Evolutionary conservation across 805 yeast genomes (phyloP).

Genomic region (Candida quercuum): DNA sequence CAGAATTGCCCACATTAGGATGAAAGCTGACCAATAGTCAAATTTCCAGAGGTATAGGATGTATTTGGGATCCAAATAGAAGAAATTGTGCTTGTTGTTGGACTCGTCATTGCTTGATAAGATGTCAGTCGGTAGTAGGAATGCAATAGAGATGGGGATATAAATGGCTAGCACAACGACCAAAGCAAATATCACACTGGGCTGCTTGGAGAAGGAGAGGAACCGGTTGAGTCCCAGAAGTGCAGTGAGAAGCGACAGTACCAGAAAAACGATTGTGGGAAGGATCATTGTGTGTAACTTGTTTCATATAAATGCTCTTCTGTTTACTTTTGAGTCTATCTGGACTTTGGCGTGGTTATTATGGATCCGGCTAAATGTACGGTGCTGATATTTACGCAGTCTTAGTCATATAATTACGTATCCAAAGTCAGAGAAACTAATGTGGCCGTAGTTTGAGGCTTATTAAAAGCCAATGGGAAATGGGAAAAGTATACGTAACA

Average conservation of each 20-base stretch:
- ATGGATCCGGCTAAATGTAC: too few relatives aligned
- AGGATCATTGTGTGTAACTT: constrained; percentile 10
- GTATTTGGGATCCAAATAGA: constrained; percentile 41
- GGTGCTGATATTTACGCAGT: too few relatives aligned
- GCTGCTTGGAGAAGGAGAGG: constrained; percentile 13
- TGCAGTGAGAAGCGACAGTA: constrained; percentile 1
- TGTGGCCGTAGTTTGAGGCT: too few relatives aligned
- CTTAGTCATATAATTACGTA: too few relatives aligned
- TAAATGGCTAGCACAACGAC: constrained; percentile 50
- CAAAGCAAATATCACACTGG: constrained; percentile 16
- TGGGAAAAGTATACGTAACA: too few relatives aligned
- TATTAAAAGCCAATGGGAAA: too few relatives aligned
- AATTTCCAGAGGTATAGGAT: constrained; percentile 63
- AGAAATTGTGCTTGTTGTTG: constrained; percentile 22
- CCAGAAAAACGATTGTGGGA: constrained; percentile 18
- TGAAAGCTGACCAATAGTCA: constrained; percentile 76
- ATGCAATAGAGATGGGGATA: constrained; percentile 70
- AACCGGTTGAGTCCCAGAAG: constrained; percentile 16
- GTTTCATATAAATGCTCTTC: not conserved
- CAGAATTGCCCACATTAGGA: constrained; percentile 70
- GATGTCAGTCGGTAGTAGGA: constrained; percentile 70
- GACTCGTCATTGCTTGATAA: constrained; percentile 40
- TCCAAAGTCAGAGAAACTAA: too few relatives aligned
- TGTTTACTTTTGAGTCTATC: not conserved
- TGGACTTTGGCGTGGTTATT: too few relatives aligned